Evolutionary conservation across 208 protist genomes (phyloP), one percentile per base, ranked within the genome.

Genomic region (Blechomonas ayalai): DNA sequence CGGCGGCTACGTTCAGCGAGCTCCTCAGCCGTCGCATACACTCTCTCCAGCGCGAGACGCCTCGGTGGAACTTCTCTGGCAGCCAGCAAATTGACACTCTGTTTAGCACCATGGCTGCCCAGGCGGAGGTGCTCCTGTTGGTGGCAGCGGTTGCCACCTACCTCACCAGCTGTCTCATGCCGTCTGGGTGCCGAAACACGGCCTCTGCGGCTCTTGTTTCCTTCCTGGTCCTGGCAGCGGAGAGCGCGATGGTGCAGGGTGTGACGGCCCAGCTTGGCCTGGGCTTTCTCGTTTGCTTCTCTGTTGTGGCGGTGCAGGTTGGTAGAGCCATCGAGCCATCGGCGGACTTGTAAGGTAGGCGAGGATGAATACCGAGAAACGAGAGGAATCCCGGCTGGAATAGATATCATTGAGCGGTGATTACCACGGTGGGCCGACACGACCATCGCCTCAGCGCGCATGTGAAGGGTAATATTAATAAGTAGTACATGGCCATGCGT

Each of bases 91-190:
- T n/a, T n/a, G n/a, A n/a, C 22, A 6, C 22, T 10, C 10, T 47
- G 18, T 23, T 24, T 12, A 9, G 2, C 6, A 13, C 13, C 12
- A 18, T 47, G 1, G 15, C 13, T 16, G 29, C 4, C 0, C 4
- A 44, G n/a, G 37, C 18, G 10, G 65, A 81, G 44, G 57, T 53
- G 44, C 27, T 78, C 1, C 20, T 62, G 12, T 18, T 89, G 9
- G 34, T 82, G 4, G 47, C 63, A 13, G 80, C 75, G 1, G 62
- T 52, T 20, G 50, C 59, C 16, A 57, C 64, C 12, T 61, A 76
- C 18, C 36, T 74, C 8, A 82, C 69, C 18, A 73, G 59, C 22
- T 49, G 73, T 20, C 80, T 84, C 49, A 90, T 90, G 73, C 68
- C 69, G 3, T 59, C 47, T 18, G 53, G 59, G 0, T 49, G 42